Evolutionary conservation across 257 asterid genomes (phyloP).

Genomic region (Solanum neorickii): DNA sequence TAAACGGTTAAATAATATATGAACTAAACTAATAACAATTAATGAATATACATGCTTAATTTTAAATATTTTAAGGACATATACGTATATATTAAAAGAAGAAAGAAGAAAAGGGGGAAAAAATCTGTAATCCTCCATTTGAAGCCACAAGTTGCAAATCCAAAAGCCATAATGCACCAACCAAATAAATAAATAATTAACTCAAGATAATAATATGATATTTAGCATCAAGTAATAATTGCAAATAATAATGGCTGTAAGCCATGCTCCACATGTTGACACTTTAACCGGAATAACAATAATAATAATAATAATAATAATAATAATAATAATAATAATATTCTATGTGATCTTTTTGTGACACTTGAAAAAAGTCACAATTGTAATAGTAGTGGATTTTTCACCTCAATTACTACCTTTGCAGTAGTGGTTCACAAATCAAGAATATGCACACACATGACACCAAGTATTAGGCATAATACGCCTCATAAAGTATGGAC

Average conservation of each 20-base stretch:
- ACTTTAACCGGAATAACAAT: not conserved
- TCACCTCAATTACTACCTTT: not conserved
- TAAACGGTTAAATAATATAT: too few relatives aligned
- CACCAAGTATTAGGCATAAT: not conserved
- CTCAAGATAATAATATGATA: not conserved
- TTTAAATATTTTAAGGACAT: too few relatives aligned
- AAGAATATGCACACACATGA: not conserved
- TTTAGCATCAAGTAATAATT: not conserved
- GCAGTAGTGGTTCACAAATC: not conserved
- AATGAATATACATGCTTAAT: too few relatives aligned
- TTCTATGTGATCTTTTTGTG: too few relatives aligned
- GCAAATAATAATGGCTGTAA: not conserved
- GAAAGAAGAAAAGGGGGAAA: too few relatives aligned
- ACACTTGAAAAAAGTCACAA: not conserved
- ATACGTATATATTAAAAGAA: too few relatives aligned
- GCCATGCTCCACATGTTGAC: not conserved
- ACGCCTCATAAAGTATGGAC: not conserved
- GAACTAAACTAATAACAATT: too few relatives aligned
- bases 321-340: not conserved
- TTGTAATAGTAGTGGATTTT: not conserved
- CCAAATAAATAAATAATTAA: not conserved
- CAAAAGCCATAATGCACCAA: not conserved
- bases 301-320: too few relatives aligned
- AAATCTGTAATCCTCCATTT: not conserved
- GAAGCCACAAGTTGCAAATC: not conserved